Evolutionary conservation across 495 filamentous ascomycete species (phyloP).

Genomic region (Aspergillus affinis): DNA sequence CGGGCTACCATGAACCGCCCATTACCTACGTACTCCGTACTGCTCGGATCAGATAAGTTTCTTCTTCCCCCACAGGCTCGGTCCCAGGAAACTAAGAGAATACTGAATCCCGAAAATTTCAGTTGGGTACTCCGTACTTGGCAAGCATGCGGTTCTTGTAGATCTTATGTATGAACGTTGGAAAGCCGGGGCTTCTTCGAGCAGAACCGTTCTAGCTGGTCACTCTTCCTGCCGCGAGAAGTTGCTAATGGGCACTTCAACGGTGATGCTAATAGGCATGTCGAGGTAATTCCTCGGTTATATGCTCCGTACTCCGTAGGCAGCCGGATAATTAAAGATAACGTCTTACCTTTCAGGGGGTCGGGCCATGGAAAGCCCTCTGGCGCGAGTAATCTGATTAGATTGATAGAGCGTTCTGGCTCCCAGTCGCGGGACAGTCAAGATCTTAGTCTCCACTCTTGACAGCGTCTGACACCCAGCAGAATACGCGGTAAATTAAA

Average conservation of each 20-base stretch:
- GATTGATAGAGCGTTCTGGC: conserved; percentile 9
- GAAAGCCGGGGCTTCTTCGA: too few species aligned
- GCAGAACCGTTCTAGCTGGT: too few species aligned
- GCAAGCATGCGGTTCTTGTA: not conserved
- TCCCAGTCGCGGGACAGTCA: not conserved
- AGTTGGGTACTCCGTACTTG: not conserved
- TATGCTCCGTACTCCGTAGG: too few species aligned
- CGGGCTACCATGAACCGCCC: too few species aligned
- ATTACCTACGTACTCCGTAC: not conserved
- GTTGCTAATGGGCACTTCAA: too few species aligned
- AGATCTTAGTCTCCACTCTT: not conserved
- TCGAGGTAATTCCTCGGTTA: too few species aligned
- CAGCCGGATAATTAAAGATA: too few species aligned
- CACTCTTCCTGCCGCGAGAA: too few species aligned
- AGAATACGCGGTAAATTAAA: not conserved
- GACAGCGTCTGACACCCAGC: not conserved
- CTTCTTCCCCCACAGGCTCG: not conserved
- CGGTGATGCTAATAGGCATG: too few species aligned
- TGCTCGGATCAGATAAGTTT: conserved; percentile 2
- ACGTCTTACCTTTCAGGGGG: too few species aligned
- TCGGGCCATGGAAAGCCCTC: not conserved
- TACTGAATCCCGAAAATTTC: not conserved
- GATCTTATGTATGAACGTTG: not conserved
- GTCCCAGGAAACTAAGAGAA: not conserved
- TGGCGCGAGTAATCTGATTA: conserved; percentile 12